Conservation (phyloP, 441 rosid genomes). For the Viola pubescens region DNA sequence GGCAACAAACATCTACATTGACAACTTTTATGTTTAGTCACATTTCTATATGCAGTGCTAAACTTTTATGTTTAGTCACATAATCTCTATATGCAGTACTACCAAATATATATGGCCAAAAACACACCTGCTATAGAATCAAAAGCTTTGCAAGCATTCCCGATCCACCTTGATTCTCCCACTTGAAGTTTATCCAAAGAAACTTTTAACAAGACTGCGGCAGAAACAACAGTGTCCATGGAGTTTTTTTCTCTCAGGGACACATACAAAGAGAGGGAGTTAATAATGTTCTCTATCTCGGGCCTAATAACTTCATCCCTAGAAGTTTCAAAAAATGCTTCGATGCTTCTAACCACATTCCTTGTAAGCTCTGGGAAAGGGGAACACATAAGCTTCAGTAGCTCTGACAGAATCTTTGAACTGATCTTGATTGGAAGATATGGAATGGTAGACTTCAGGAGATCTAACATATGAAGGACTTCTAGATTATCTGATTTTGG, state of each 20-base stretch:
- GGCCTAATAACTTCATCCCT: constrained; percentile 34
- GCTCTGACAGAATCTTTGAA: constrained; percentile 39
- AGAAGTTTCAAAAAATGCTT: constrained; percentile 42
- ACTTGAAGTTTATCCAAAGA: constrained; percentile 39
- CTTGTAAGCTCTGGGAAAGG: constrained; percentile 51
- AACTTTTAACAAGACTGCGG: constrained; percentile 42
- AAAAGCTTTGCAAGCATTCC: constrained; percentile 42
- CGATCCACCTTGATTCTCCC: constrained; percentile 36
- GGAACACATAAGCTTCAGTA: constrained; percentile 44
- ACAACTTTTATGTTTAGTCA: too few relatives aligned
- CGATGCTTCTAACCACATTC: constrained; percentile 50
- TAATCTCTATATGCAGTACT: too few relatives aligned
- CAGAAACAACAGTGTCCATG: constrained; percentile 50
- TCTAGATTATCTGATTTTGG: constrained; percentile 44
- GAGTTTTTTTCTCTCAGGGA: constrained; percentile 48
- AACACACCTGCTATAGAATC: constrained; percentile 51
- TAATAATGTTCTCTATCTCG: constrained; percentile 40
- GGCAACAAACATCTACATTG: neutral
- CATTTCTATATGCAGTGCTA: too few relatives aligned
- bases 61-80: too few relatives aligned
- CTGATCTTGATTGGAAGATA: constrained; percentile 43
- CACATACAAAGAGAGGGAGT: constrained; percentile 50
- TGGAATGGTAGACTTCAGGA: constrained; percentile 51
- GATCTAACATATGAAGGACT: constrained; percentile 66
- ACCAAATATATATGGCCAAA: constrained; percentile 6